Evolutionary conservation across 192 early-diverging fungal species (phyloP).

Genomic region (Coemansia sp.): DNA sequence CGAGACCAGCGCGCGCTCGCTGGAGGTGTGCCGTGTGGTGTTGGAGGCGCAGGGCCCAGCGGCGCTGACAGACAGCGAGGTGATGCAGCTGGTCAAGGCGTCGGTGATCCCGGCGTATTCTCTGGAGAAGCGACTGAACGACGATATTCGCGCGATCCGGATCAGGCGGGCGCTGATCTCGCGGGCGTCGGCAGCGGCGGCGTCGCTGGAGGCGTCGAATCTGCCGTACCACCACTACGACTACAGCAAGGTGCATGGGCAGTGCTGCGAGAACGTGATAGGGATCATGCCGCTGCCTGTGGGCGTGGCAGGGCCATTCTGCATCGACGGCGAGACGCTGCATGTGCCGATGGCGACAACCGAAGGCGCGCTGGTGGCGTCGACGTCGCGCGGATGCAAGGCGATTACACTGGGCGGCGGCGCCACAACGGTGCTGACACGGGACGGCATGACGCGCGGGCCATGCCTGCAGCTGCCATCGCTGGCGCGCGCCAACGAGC

Average conservation of each 20-base stretch:
- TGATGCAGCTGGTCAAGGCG: slow-evolving; percentile 66
- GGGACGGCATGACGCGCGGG: slow-evolving; percentile 91
- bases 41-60: slow-evolving; percentile 36
- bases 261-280: slow-evolving; percentile 96
- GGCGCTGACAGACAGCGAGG: slow-evolving; percentile 71
- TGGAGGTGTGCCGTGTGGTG: slow-evolving; percentile 47
- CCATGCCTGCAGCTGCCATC: slow-evolving; percentile 87
- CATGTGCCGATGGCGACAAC: slow-evolving; percentile 97
- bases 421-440: slow-evolving; percentile 72
- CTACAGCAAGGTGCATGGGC: slow-evolving; percentile 84
- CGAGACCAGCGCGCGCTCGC: slow-evolving; percentile 26
- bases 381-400: slow-evolving; percentile 91
- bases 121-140: slow-evolving; percentile 80
- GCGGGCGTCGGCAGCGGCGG: slow-evolving; percentile 62
- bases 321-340: slow-evolving; percentile 75
- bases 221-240: slow-evolving; percentile 86
- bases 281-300: slow-evolving; percentile 91
- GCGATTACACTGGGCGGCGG: slow-evolving; percentile 88
- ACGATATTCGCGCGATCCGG: slow-evolving; percentile 80
- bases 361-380: slow-evolving; percentile 88
- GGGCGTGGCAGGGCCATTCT: slow-evolving; percentile 87
- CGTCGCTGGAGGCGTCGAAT: slow-evolving; percentile 62
- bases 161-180: slow-evolving; percentile 79
- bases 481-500: slow-evolving; percentile 61
- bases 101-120: slow-evolving; percentile 81